Evolutionary conservation across 75 land plant species (phyloP).

Genomic region (Cunninghamia lanceolata): DNA sequence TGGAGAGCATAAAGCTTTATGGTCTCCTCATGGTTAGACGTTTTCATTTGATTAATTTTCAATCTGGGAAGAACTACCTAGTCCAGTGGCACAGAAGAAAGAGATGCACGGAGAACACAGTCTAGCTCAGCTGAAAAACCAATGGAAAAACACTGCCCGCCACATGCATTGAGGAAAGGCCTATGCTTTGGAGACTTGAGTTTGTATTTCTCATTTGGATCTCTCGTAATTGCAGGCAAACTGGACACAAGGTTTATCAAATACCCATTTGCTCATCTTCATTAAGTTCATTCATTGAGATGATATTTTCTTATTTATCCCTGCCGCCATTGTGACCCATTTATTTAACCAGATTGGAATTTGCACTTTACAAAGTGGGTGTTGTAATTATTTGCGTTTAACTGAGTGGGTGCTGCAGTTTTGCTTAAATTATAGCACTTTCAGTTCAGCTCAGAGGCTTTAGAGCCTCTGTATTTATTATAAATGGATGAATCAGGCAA

Average conservation of each 20-base stretch:
- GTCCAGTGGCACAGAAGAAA: no score
- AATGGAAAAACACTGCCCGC: not conserved
- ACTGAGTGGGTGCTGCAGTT: not conserved
- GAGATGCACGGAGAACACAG: not conserved
- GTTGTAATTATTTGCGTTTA: not conserved
- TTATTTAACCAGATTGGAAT: not conserved
- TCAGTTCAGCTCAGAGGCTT: not conserved
- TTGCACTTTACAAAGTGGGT: not conserved
- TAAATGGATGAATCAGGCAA: constrained; percentile 2
- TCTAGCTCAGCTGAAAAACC: not conserved
- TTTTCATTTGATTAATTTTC: not conserved
- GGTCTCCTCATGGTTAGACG: no score
- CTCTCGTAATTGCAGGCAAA: not conserved
- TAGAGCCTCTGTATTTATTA: not conserved
- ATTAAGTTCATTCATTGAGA: not conserved
- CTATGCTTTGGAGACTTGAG: not conserved
- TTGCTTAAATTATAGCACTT: not conserved
- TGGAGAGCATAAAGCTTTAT: not conserved
- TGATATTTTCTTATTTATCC: not conserved
- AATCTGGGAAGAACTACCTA: not conserved
- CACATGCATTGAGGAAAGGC: not conserved
- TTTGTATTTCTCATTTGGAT: not conserved
- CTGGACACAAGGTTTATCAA: not conserved
- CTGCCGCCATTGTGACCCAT: not conserved
- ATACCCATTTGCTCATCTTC: not conserved